Base-by-base conservation (phyloP, 768 basidiomycete genomes). In the Trametes punicea region DNA sequence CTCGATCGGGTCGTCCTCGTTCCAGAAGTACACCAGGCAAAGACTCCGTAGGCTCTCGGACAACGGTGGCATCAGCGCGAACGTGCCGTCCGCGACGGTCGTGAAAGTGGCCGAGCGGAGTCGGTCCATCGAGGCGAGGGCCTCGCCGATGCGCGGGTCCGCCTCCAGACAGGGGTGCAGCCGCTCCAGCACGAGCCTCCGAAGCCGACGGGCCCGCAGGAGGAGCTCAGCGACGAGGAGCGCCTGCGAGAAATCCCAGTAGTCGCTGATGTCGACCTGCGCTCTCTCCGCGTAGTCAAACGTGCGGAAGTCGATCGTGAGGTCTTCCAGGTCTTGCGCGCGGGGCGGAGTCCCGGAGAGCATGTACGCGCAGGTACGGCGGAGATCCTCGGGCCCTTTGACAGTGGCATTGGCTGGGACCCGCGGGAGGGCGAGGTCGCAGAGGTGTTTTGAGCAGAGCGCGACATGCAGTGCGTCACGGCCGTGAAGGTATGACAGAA, bases 11-110 rank as follows among this genome's bases (percentile, higher is more conserved):
- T 53, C 51, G 42, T 53, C 51, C 20, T 46, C 42, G 1, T 20
- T 31, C 51, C 51, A 53, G 31, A 44, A 44, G 51, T 53, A 53
- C 31, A 21, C 2, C 7, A 53, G 31, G 8, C 34, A 16, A 1
- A 53, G 51, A 2, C 4, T 10, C 6, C 33, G 51, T 3, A 53
- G 51, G n/a, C 16, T 20, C 42, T 5, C 33, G 42, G 13, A 4
- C 33, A 46, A 11, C 21, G 4, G 21, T 4, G 41, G 21, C 15
- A 53, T 3, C 3, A 21, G 31, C 23, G 23, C 42, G 25, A 45
- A 36, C 25, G 51, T 36, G 11, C 33, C 31, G 51, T 53, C 51
- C 31, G 41, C 41, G 31, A 53, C 16, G 31, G 51, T 53, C 15
- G 16, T 18, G 16, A 53, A 53, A 3, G 41, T 39, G 18, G 42